phyloP scores from a whole-genome alignment of 306 rosid genomes.

The Arachis hypogaea region DNA sequence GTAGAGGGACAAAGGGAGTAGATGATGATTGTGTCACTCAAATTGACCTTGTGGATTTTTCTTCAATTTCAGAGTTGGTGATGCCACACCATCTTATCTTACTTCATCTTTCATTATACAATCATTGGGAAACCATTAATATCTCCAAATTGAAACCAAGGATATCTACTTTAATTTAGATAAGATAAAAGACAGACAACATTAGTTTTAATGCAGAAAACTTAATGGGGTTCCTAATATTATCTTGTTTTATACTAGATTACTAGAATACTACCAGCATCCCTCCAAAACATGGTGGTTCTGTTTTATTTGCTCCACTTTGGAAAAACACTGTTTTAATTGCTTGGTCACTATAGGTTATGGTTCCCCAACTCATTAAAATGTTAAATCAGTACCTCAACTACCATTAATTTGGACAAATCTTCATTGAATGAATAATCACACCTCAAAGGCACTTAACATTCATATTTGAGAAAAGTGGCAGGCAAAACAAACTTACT shows the following conservation, averaged over 20 bases:
- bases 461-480: conserved; percentile 21
- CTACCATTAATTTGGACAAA: too few relatives aligned
- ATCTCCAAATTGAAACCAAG: conserved; percentile 11
- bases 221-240: background rate
- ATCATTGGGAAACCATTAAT: conserved; percentile 36
- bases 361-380: background rate
- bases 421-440: background rate
- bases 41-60: conserved; percentile 66
- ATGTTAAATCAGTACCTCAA: too few relatives aligned
- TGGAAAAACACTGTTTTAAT: background rate
- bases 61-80: conserved; percentile 54
- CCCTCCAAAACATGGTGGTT: background rate
- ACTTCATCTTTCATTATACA: conserved; percentile 28
- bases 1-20: conserved; percentile 34
- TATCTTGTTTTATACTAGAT: background rate
- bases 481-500: conserved; percentile 30
- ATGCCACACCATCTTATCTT: conserved; percentile 30
- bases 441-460: conserved; percentile 24
- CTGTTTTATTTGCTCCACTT: background rate
- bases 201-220: background rate
- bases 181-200: background rate
- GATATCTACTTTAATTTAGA: background rate
- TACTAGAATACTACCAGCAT: background rate
- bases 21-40: conserved; percentile 65
- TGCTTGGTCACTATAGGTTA: background rate